Conservation (phyloP, 345 rosid species). For the Sonneratia alba region DNA sequence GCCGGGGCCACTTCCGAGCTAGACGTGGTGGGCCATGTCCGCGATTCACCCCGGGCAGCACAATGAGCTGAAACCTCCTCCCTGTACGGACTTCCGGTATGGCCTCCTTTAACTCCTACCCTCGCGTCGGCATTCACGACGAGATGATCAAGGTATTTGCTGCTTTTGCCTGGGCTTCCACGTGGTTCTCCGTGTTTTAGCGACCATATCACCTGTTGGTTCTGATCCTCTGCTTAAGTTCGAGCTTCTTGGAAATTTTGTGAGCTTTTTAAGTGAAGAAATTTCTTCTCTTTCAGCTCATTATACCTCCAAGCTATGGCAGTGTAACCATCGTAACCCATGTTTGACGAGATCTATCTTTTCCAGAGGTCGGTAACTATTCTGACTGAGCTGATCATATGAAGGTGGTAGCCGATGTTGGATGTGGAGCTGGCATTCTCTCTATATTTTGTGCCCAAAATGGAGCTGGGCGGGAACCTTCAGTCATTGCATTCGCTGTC, state of each 20-base stretch:
- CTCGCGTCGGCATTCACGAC: conserved; percentile 90
- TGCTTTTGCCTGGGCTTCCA: not conserved
- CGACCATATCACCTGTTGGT: not conserved
- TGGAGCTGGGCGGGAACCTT: conserved; percentile 81
- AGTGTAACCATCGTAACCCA: not conserved
- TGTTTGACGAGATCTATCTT: not conserved
- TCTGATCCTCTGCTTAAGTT: not conserved
- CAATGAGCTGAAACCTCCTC: conserved; percentile 22
- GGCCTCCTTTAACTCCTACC: conserved; percentile 80
- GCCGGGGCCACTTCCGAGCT: conserved; percentile 22
- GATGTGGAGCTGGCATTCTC: conserved; percentile 96
- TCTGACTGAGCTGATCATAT: conserved; percentile 7
- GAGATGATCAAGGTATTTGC: conserved; percentile 78
- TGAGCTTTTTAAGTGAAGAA: too few species aligned
- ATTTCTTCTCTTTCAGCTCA: too few species aligned
- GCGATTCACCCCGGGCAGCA: conserved; percentile 26
- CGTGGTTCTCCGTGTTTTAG: not conserved
- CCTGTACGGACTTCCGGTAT: conserved; percentile 76
- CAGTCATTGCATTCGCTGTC: not conserved
- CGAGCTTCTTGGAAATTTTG: not conserved
- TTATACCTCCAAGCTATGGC: not conserved
- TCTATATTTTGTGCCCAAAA: conserved; percentile 97
- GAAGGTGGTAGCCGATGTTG: conserved; percentile 96
- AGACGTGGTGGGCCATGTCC: conserved; percentile 23
- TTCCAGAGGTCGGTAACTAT: not conserved